Evolutionary conservation across 768 basidiomycete species (phyloP).

Genomic region (Psilocybe subaeruginosa): DNA sequence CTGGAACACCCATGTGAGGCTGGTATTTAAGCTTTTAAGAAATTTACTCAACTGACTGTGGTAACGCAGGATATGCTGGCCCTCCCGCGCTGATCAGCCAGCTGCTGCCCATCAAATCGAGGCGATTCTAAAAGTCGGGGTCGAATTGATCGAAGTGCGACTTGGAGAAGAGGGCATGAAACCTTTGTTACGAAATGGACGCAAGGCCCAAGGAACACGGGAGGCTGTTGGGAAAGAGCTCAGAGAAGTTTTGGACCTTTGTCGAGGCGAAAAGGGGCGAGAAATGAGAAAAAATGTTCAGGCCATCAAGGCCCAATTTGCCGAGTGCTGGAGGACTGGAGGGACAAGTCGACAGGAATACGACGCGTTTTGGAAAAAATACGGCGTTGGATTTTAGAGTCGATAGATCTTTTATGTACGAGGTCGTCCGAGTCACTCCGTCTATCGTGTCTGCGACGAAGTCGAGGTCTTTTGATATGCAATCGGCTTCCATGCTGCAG

Average conservation of each 20-base stretch:
- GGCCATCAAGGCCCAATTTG: not conserved
- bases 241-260: conserved; percentile 7
- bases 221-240: conserved; percentile 12
- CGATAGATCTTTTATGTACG: too few species aligned
- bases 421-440: too few species aligned
- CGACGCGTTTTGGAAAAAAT: not conserved
- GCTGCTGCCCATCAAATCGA: conserved; percentile 1
- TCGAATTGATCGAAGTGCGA: conserved; percentile 18
- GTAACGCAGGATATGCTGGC: conserved; percentile 14
- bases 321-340: conserved; percentile 7
- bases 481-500: not conserved
- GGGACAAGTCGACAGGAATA: conserved; percentile 8
- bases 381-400: too few species aligned
- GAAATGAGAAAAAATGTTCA: conserved; percentile 3
- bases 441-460: too few species aligned
- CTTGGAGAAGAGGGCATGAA: conserved; percentile 13
- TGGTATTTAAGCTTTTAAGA: too few species aligned
- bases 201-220: conserved; percentile 9
- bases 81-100: conserved; percentile 14
- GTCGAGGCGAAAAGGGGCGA: conserved; percentile 4
- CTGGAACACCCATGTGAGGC: conserved; percentile 15
- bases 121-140: conserved; percentile 1
- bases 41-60: not conserved
- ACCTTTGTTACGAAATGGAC: conserved; percentile 12
- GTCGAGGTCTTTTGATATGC: not conserved